phyloP scores from a whole-genome alignment of 306 rosid genomes.

The Acacia melanoxylon region DNA sequence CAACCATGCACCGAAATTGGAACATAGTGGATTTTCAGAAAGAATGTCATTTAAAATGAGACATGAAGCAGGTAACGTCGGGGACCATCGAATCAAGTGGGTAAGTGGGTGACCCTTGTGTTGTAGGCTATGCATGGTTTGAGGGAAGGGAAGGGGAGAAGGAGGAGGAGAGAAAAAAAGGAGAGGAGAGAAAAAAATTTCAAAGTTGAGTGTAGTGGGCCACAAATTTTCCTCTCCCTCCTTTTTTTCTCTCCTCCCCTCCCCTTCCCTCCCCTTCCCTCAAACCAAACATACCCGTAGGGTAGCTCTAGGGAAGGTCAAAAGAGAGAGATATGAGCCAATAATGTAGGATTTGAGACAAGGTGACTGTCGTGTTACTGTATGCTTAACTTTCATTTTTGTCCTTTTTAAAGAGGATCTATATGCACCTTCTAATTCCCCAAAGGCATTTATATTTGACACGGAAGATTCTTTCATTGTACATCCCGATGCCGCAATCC shows the following conservation, averaged over 20 bases:
- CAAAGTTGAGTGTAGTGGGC: too few species aligned
- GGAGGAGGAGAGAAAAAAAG: too few species aligned
- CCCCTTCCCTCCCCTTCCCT: too few species aligned
- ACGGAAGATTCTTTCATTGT: neutral
- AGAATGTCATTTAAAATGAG: constrained; percentile 3
- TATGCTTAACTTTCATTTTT: neutral
- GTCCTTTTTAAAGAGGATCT: neutral
- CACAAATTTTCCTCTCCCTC: too few species aligned
- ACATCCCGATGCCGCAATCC: neutral
- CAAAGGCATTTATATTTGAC: neutral
- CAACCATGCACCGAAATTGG: neutral
- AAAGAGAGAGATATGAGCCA: constrained; percentile 9
- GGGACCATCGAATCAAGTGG: neutral
- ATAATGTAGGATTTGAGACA: constrained; percentile 2
- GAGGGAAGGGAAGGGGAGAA: too few species aligned
- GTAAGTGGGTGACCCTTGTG: constrained; percentile 4
- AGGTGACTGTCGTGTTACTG: neutral
- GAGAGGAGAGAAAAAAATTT: too few species aligned
- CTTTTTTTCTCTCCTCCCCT: too few species aligned
- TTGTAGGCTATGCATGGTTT: too few species aligned
- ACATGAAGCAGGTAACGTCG: constrained; percentile 9
- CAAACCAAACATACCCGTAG: too few species aligned
- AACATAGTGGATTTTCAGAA: neutral
- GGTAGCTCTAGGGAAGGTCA: neutral
- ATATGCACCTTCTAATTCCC: neutral